Percentiles rank a stretch among this genome's conserved stretches.
Evolutionary conservation across 2,329 filamentous ascomycete genomes (phyloP).

Genomic region (Trichoderma pleuroti): DNA sequence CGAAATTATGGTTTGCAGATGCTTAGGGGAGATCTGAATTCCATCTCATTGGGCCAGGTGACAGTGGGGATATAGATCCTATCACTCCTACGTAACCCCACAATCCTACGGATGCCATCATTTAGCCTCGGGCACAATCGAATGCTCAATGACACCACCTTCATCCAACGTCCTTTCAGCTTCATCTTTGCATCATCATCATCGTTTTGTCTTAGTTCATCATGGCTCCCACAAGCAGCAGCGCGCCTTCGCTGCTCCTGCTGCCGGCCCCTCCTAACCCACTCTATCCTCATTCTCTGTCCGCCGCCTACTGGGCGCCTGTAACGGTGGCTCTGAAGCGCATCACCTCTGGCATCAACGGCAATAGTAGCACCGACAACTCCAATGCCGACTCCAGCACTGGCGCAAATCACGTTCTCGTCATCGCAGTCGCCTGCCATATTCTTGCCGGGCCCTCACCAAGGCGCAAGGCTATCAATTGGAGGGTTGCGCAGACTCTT

Average conservation of each 20-base stretch:
- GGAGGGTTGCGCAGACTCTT: constrained; percentile 67
- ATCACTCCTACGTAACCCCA: neutral
- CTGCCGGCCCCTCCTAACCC: constrained; percentile 61
- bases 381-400: constrained; percentile 8
- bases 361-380: constrained; percentile 22
- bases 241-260: constrained; percentile 53
- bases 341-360: constrained; percentile 34
- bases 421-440: constrained; percentile 60
- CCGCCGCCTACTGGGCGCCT: constrained; percentile 58
- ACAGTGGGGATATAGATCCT: neutral
- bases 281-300: constrained; percentile 48
- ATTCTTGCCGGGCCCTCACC: constrained; percentile 53
- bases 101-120: neutral
- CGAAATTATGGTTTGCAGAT: neutral
- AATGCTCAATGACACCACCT: neutral
- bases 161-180: neutral
- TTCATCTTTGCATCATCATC: neutral
- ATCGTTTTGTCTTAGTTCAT: neutral
- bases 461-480: constrained; percentile 48
- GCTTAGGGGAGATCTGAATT: neutral
- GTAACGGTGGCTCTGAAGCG: constrained; percentile 52
- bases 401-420: constrained; percentile 37
- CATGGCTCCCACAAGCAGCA: constrained; percentile 10
- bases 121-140: neutral
- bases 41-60: neutral